These are phyloP conservation scores for Hydnum rufescens DNA, from an alignment of 768 basidiomycete species.

Conservation along the genomic window DNA sequence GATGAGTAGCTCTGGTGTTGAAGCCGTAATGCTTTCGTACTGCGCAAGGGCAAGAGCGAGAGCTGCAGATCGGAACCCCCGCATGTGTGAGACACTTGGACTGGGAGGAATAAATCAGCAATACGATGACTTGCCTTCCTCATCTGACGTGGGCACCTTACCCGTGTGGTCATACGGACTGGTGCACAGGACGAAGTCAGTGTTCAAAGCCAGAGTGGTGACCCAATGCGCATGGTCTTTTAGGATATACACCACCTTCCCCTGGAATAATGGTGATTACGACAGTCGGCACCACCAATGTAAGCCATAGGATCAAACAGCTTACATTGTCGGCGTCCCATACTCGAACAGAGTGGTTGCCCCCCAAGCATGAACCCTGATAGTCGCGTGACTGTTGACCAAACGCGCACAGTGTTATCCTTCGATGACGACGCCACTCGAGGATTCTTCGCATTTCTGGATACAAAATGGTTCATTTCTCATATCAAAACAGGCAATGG, in stretches of 20 bases:
- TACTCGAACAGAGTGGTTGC: slow-evolving; percentile 83
- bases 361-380: slow-evolving; percentile 74
- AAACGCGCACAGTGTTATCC: slow-evolving; percentile 89
- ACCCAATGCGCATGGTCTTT: slow-evolving; percentile 99
- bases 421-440: slow-evolving; percentile 91
- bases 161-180: slow-evolving; percentile 84
- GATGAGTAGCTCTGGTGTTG: slow-evolving; percentile 62
- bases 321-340: slow-evolving; percentile 73
- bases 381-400: slow-evolving; percentile 54
- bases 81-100: not conserved
- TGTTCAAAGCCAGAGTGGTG: slow-evolving; percentile 85
- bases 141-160: slow-evolving; percentile 58
- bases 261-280: too few relatives aligned
- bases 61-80: slow-evolving; percentile 25
- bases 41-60: slow-evolving; percentile 55
- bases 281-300: too few relatives aligned
- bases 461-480: too few relatives aligned
- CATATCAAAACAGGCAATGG: too few relatives aligned
- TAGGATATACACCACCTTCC: slow-evolving; percentile 60
- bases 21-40: slow-evolving; percentile 48
- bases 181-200: slow-evolving; percentile 85
- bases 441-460: slow-evolving; percentile 61
- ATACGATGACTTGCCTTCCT: too few relatives aligned
- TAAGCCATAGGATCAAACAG: too few relatives aligned
- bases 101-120: too few relatives aligned